Evolutionary conservation across 805 yeast species (phyloP).

Genomic region (Cephaloascus fragrans): DNA sequence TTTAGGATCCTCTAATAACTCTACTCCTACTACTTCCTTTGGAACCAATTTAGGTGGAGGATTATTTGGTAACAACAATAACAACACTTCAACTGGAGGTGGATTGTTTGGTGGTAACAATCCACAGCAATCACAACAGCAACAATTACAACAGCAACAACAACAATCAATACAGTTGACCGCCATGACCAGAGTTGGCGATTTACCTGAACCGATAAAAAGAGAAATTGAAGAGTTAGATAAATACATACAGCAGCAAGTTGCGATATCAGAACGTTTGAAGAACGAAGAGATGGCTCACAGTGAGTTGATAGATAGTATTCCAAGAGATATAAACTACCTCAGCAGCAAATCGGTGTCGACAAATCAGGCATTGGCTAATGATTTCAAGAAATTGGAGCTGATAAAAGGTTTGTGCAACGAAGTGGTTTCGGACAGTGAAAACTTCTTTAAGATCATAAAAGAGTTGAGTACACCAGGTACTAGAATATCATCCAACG

Average conservation of each 20-base stretch:
- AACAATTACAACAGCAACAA: constrained; percentile 29
- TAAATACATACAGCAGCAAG: constrained; percentile 64
- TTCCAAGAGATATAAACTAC: constrained; percentile 64
- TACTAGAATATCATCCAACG: constrained; percentile 44
- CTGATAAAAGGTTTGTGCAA: constrained; percentile 24
- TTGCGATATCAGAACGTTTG: constrained; percentile 58
- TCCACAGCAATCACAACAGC: constrained; percentile 4
- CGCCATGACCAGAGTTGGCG: constrained; percentile 68
- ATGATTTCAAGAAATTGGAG: constrained; percentile 29
- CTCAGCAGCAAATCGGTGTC: constrained; percentile 51
- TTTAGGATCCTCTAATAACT: constrained; percentile 6
- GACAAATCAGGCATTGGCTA: constrained; percentile 53
- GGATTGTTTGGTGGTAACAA: constrained; percentile 22
- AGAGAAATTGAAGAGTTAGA: constrained; percentile 63
- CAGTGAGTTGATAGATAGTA: constrained; percentile 51
- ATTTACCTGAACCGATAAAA: constrained; percentile 62
- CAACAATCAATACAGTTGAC: constrained; percentile 42
- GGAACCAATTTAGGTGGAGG: constrained; percentile 9
- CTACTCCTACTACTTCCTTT: constrained; percentile 8
- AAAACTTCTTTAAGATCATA: constrained; percentile 41
- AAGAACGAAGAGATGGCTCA: constrained; percentile 56
- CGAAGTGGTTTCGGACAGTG: constrained; percentile 38
- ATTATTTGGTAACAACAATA: constrained; percentile 5
- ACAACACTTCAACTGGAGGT: constrained; percentile 7
- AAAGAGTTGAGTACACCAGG: constrained; percentile 46